phyloP scores from a whole-genome alignment of 2,329 filamentous ascomycete genomes.

The Hyphodiscus sp. region DNA sequence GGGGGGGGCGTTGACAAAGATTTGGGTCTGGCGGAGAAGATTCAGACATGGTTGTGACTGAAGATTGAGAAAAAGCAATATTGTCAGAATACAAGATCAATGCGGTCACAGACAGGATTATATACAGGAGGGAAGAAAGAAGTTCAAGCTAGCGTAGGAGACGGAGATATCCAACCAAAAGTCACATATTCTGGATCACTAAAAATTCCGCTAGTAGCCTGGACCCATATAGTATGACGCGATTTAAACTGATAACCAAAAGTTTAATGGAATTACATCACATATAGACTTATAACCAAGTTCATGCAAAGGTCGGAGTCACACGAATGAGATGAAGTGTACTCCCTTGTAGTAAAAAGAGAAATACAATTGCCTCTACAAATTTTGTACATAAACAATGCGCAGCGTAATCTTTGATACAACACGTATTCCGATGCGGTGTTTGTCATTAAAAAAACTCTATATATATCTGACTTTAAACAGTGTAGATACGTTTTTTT shows the following conservation, averaged over 20 bases:
- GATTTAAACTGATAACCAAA: constrained; percentile 3
- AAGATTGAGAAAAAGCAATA: constrained; percentile 1
- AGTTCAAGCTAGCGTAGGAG: constrained; percentile 1
- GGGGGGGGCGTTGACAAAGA: constrained; percentile 3
- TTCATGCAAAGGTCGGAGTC: too few species aligned
- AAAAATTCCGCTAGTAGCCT: constrained; percentile 4
- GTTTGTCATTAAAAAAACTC: too few species aligned
- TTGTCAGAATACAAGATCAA: constrained; percentile 3
- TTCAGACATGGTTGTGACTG: constrained; percentile 4
- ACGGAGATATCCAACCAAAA: constrained; percentile 6
- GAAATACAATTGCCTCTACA: too few species aligned
- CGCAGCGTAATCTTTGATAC: too few species aligned
- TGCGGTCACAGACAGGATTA: constrained; percentile 2
- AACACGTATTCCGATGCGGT: too few species aligned
- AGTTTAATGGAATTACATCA: too few species aligned
- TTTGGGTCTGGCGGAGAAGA: constrained; percentile 3
- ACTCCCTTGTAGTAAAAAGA: too few species aligned
- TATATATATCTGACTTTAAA: too few species aligned
- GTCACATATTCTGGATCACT: constrained; percentile 6
- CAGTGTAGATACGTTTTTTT: too few species aligned
- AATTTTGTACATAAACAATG: too few species aligned
- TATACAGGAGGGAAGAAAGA: constrained; percentile 4
- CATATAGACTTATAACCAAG: too few species aligned
- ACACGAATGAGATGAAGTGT: too few species aligned
- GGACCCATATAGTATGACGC: constrained; percentile 3